A percentile compares a stretch with the other conserved stretches of the same genome.
phyloP scores from a whole-genome alignment of 2,329 filamentous ascomycete species.

The Microdochium paspali region DNA sequence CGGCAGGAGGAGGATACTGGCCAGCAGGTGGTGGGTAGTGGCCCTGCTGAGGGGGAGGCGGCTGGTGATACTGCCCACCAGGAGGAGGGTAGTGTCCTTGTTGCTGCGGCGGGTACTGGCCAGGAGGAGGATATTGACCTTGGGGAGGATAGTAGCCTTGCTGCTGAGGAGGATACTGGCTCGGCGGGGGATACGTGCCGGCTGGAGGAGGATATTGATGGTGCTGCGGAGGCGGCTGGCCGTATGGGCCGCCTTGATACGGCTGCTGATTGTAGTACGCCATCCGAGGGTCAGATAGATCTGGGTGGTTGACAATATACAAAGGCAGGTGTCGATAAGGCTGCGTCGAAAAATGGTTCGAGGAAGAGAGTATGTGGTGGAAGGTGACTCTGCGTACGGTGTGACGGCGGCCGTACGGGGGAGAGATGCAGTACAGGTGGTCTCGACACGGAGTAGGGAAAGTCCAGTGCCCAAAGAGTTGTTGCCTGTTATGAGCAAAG shows the following conservation, averaged over 20 bases:
- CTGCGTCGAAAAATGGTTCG: neutral
- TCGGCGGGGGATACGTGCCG: conserved; percentile 13
- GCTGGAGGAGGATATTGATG: conserved; percentile 6
- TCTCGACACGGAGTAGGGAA: too few relatives aligned
- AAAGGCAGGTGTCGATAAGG: too few relatives aligned
- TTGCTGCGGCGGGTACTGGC: conserved; percentile 8
- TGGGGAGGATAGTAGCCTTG: conserved; percentile 11
- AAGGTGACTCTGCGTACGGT: too few relatives aligned
- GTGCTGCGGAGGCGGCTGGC: conserved; percentile 11
- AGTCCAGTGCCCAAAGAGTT: too few relatives aligned
- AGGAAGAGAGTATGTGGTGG: neutral
- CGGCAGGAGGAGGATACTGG: conserved; percentile 7
- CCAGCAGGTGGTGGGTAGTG: conserved; percentile 26
- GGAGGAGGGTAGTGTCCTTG: conserved; percentile 21
- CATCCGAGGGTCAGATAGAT: conserved; percentile 3
- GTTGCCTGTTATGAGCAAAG: neutral
- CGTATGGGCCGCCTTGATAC: conserved; percentile 12
- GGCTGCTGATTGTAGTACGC: conserved; percentile 11
- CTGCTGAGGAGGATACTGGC: conserved; percentile 16
- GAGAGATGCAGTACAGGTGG: too few relatives aligned
- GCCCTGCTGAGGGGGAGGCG: conserved; percentile 29
- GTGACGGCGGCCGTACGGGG: neutral
- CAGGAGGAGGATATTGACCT: conserved; percentile 6
- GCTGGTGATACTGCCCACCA: conserved; percentile 15
- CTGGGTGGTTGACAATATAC: neutral